Conservation (phyloP, 192 early-diverging fungal species). For the Chytriomyces sp. region DNA sequence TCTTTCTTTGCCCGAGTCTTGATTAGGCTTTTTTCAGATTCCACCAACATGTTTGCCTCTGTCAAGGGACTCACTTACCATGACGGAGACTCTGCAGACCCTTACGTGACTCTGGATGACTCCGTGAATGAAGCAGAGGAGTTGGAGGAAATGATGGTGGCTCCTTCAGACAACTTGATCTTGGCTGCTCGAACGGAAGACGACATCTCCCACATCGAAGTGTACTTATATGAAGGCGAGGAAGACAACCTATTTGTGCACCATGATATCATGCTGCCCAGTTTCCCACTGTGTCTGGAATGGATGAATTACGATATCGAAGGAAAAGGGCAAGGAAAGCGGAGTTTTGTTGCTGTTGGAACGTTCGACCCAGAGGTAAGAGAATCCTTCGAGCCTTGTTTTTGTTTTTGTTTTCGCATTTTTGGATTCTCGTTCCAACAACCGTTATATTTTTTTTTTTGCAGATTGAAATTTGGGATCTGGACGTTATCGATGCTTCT, state of each 20-base stretch:
- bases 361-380: conserved; percentile 89
- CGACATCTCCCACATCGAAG: conserved; percentile 93
- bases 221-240: conserved; percentile 85
- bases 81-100: conserved; percentile 73
- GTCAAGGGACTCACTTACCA: conserved; percentile 89
- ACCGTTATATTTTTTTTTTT: no score
- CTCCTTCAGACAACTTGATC: conserved; percentile 83
- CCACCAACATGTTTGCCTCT: conserved; percentile 68
- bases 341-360: conserved; percentile 94
- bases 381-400: background rate
- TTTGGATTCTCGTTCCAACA: background rate
- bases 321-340: conserved; percentile 57
- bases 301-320: conserved; percentile 93
- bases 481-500: conserved; percentile 88
- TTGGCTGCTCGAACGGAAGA: conserved; percentile 96
- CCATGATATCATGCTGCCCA: conserved; percentile 97
- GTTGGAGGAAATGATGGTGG: conserved; percentile 78
- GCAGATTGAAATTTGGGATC: conserved; percentile 96
- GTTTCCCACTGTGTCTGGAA: conserved; percentile 93
- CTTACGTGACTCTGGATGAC: conserved; percentile 77
- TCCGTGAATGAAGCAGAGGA: conserved; percentile 76
- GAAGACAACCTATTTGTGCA: conserved; percentile 94
- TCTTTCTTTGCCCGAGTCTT: conserved; percentile 12
- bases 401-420: background rate
- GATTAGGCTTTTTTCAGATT: background rate